phyloP scores from a whole-genome alignment of 2,329 filamentous ascomycete species.

The Arthrobotrys iridis region DNA sequence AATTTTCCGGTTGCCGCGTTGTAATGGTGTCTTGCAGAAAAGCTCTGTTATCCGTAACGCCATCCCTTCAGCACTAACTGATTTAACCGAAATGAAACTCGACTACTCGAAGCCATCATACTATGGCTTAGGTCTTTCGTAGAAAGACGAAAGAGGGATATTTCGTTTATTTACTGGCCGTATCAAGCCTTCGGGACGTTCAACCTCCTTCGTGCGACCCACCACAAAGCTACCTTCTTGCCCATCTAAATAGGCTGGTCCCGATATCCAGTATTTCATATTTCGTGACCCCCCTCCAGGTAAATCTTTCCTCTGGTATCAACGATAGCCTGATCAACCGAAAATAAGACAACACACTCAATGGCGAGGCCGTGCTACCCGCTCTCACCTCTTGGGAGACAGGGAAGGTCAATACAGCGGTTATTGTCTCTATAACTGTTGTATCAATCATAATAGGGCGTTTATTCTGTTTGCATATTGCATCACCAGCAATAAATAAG shows the following conservation, averaged over 20 bases:
- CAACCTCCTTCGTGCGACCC: not conserved
- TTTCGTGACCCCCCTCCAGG: not conserved
- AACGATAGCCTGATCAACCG: not conserved
- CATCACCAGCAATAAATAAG: no score
- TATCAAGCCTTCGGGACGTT: not conserved
- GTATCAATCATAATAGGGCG: constrained; percentile 69
- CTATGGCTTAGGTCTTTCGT: constrained; percentile 67
- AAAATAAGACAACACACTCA: constrained; percentile 2
- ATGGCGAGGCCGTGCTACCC: not conserved
- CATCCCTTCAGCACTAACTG: constrained; percentile 41
- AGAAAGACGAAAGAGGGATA: constrained; percentile 61
- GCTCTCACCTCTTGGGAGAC: not conserved
- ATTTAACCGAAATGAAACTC: constrained; percentile 64
- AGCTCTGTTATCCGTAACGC: constrained; percentile 15
- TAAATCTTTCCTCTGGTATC: not conserved
- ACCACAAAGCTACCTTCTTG: not conserved
- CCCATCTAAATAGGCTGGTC: not conserved
- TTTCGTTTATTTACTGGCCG: not conserved
- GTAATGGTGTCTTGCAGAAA: constrained; percentile 63
- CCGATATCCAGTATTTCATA: not conserved
- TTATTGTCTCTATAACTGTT: constrained; percentile 64
- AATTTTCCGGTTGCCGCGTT: constrained; percentile 63
- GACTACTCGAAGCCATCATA: constrained; percentile 63
- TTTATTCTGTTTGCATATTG: no score
- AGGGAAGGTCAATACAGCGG: constrained; percentile 65